Evolutionary conservation across 257 asterid genomes (phyloP), one percentile per base, ranked within the genome.

Genomic region (Plantago major): DNA sequence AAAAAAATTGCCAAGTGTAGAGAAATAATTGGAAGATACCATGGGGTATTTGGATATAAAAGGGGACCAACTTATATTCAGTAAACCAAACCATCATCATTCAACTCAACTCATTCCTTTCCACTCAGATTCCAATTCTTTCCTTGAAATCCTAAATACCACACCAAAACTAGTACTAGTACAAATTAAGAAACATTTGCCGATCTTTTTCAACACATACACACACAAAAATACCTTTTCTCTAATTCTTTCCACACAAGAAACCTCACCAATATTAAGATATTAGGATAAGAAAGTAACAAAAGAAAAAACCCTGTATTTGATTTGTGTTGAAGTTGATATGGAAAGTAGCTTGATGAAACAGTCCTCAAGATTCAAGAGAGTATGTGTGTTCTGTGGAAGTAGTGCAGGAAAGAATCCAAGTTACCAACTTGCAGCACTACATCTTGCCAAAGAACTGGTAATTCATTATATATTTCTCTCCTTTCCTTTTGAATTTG

Each of bases 401-500:
- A 84, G 93, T 78, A 84, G 95, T 54, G 82, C 89, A 0, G 95
- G 95, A 33, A 87, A 82, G 69, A 87, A 87, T 33, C 93, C 90
- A 3, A 80, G 82, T 65, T 87, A 84, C 51, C 93, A 80, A 56
- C 74, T 80, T 54, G 89, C 93, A 10, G 93, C 95, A 30, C 72
- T 78, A 45, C 93, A 86, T 26, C 86, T 87, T 16, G 95, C 79
- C 0, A 78, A 80, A 63, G 76, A 79, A 68, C 67, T 86, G 89
- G 95, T 83, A 71, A 28, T 13, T 55, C 11, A 6, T 12, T 11
- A 16, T 15, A 22, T 22, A 2, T 22, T 51, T 8, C 43, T 46
- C 58, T 44, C 46, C 59, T 53, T 55, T 55, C 28, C 14, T 48
- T 38, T 13, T 55, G 15, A 6, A 2, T 13, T 18, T 10, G 40